A percentile compares a stretch with the other conserved stretches of the same genome.
These are phyloP conservation scores for Fusarium foetens DNA, from an alignment of 2,329 filamentous ascomycete genomes.

Conservation along the genomic window DNA sequence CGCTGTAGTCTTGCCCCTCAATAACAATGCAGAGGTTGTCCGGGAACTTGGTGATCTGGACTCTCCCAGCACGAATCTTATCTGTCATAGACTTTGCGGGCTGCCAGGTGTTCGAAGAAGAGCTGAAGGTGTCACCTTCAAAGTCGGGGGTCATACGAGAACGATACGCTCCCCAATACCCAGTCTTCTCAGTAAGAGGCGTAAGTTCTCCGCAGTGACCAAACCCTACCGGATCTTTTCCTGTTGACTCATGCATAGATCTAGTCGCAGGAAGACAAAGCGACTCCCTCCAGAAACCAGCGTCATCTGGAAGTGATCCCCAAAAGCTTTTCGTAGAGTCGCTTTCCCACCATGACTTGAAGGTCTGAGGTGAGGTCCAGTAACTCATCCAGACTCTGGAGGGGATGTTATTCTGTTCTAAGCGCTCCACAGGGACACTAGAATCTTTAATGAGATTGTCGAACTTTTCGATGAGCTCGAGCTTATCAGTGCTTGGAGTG, in stretches of 20 bases:
- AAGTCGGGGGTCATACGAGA: constrained; percentile 1
- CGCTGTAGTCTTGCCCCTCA: background rate
- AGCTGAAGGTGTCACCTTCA: background rate
- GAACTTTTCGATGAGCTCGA: background rate
- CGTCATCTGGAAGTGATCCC: background rate
- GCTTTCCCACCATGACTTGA: background rate
- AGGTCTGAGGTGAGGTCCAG: background rate
- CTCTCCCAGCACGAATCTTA: background rate
- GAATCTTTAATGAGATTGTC: background rate
- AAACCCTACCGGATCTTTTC: background rate
- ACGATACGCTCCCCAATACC: constrained; percentile 6
- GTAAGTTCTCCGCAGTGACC: background rate
- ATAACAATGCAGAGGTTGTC: background rate
- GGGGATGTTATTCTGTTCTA: background rate
- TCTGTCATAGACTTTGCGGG: background rate
- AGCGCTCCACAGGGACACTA: background rate
- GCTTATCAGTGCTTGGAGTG: background rate
- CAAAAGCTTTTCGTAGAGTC: background rate
- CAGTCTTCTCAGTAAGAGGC: background rate
- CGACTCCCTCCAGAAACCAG: background rate
- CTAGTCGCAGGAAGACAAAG: background rate
- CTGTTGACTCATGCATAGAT: background rate
- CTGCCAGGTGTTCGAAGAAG: background rate
- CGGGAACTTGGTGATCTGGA: background rate
- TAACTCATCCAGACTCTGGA: background rate